Evolutionary conservation across 2,329 filamentous ascomycete genomes (phyloP), one percentile per base, ranked within the genome.

Genomic region (Ceratocystis variospora): DNA sequence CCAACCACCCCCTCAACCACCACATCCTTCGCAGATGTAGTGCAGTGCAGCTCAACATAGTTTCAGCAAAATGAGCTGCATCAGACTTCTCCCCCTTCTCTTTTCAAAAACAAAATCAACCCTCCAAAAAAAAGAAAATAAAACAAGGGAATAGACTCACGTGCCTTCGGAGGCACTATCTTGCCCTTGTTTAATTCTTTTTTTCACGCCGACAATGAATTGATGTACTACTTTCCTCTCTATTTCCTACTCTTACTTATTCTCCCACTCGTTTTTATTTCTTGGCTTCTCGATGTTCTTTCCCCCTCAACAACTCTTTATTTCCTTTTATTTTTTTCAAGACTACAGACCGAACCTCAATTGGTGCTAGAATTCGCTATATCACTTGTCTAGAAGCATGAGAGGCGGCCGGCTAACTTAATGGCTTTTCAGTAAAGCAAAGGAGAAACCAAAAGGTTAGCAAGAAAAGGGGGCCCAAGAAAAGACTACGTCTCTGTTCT

Each of bases 171-270:
- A 31, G 33, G 6, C 33, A 33, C 33, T 33, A 33, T 33, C 33
- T 33, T 33, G 6, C 33, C 8, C 33, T 33, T 59, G 7, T 28
- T 50, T 37, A 17, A 28, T 46, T 61, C 61, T 46, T 48, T 48
- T 65, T 46, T 31, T 65, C 50, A 65, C 57, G 53, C 55, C 53
- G 50, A 61, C 37, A 57, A 65, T 65, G 63, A 65, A 53, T 62
- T 62, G 64, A 66, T 62, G 64, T 61, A 59, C 33, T 62, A 22
- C 31, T 55, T 46, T 37, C 44, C 28, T 25, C 46, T 46, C 25
- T 59, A 65, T 48, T 61, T 22, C 59, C 33, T 48, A 12, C 15
- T n/a, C n/a, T n/a, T n/a, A n/a, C 46, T 66, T 55, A 44, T 19
- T 62, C 44, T 66, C 50, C 46, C 17, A 46, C 28, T 22, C 33